phyloP scores from a whole-genome alignment of 352 stramenopile genomes.

The Nothophytophthora sp. region DNA sequence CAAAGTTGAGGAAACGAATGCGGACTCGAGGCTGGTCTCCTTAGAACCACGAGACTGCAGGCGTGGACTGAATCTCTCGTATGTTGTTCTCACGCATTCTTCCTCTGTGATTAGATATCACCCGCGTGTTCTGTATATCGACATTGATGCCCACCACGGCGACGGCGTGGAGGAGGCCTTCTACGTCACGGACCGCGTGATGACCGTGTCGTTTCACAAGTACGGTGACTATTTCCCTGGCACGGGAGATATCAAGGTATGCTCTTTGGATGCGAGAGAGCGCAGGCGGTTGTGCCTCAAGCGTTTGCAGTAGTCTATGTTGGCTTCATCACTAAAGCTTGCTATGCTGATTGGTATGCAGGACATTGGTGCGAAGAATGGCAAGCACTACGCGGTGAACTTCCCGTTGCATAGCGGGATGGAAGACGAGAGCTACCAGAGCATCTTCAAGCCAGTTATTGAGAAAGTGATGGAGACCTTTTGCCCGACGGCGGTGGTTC shows the following conservation, averaged over 20 bases:
- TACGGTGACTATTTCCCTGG: constrained; percentile 99
- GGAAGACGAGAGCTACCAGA: constrained; percentile 96
- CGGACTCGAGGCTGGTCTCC: too few relatives aligned
- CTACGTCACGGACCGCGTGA: constrained; percentile 99
- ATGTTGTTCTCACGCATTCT: too few relatives aligned
- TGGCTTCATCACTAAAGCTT: too few relatives aligned
- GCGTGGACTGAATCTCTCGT: too few relatives aligned
- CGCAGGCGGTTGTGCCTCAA: too few relatives aligned
- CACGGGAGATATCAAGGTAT: constrained; percentile 90
- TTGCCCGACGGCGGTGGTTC: constrained; percentile 94
- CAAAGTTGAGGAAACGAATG: too few relatives aligned
- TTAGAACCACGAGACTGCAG: too few relatives aligned
- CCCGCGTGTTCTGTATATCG: constrained; percentile 98
- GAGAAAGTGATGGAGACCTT: constrained; percentile 97
- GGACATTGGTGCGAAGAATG: constrained; percentile 87
- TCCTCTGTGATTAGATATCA: too few relatives aligned
- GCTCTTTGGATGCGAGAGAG: too few relatives aligned
- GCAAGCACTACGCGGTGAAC: constrained; percentile 99
- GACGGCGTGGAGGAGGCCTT: constrained; percentile 99
- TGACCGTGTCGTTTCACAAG: constrained; percentile 99
- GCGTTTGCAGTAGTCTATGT: too few relatives aligned
- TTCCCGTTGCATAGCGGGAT: constrained; percentile 98
- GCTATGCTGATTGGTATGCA: too few relatives aligned
- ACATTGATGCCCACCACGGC: constrained; percentile 99
- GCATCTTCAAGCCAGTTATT: constrained; percentile 93